Evolutionary conservation across 768 basidiomycete genomes (phyloP), one percentile per base, ranked within the genome.

Genomic region (Chiua virens): DNA sequence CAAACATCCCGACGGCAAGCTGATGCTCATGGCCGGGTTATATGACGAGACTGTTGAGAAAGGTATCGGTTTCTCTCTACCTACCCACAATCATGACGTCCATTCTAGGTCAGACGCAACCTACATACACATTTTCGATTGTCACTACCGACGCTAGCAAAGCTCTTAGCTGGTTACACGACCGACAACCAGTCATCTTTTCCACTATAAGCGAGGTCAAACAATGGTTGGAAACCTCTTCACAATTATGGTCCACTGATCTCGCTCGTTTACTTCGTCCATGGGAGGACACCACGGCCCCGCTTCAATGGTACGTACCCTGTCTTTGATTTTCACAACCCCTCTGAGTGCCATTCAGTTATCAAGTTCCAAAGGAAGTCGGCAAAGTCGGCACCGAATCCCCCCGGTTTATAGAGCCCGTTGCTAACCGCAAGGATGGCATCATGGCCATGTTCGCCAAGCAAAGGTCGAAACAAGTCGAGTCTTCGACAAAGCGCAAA

Each of bases 341-440:
- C 39, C 22, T 5, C 37, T 53, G 42, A 58, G 15, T 5, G 23
- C 5, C n/a, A 17, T 35, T 3, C 55, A 95, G 93, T 62, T 97
- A 95, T 63, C 82, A 81, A 50, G 95, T 97, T 1, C 91, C 91
- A 0, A 82, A 81, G 57, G 95, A 97, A 73, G 85, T 97, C 0
- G 95, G 94, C 0, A 95, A 88, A 69, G 88, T 98, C 4, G 91
- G 92, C 8, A 83, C 74, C 8, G 88, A 98, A 61, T 92, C 89
- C 1, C 70, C 88, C 0, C 79, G 83, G 0, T 97, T 89, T 66
- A 84, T 97, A 47, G 77, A 91, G 59, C 93, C 95, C 0, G 71
- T 97, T 18, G 73, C 83, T 9, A 74, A 79, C 41, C 81, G 94
- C 20, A 87, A 87, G 60, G 94, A 95, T 59, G 92, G 94, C 8